Conservation (phyloP, 176 grass and related monocot genomes). For the Ananas comosus region DNA sequence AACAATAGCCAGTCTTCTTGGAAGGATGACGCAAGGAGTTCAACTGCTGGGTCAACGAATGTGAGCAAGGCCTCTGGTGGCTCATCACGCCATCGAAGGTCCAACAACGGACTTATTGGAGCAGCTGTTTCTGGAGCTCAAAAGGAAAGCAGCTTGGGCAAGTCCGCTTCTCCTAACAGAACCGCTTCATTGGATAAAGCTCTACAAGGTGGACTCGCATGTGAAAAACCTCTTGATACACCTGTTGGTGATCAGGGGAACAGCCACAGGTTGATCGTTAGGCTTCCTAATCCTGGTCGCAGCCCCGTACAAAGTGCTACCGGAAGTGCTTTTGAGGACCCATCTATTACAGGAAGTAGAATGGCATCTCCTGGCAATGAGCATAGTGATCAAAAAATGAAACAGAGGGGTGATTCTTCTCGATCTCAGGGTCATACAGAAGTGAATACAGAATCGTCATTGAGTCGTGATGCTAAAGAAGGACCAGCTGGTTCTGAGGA, state of each 20-base stretch:
- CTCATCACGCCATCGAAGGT: slow-evolving; percentile 53
- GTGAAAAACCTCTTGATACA: slow-evolving; percentile 46
- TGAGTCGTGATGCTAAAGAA: slow-evolving; percentile 45
- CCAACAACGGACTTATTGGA: slow-evolving; percentile 30
- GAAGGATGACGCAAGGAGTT: slow-evolving; percentile 69
- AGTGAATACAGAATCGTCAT: slow-evolving; percentile 18
- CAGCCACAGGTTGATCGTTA: slow-evolving; percentile 56
- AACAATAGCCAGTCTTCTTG: slow-evolving; percentile 82
- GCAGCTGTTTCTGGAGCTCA: slow-evolving; percentile 29
- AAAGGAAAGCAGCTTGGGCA: slow-evolving; percentile 43
- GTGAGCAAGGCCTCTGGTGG: slow-evolving; percentile 51
- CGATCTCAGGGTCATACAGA: slow-evolving; percentile 8
- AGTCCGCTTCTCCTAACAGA: slow-evolving; percentile 37
- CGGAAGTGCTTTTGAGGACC: slow-evolving; percentile 52
- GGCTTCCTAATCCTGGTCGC: slow-evolving; percentile 53
- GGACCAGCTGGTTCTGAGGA: slow-evolving; percentile 35
- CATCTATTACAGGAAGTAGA: slow-evolving; percentile 35
- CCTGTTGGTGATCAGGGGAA: slow-evolving; percentile 35
- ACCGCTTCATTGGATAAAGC: slow-evolving; percentile 38
- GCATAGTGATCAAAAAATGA: slow-evolving; percentile 40
- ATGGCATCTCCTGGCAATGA: slow-evolving; percentile 49
- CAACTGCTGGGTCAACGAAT: slow-evolving; percentile 62
- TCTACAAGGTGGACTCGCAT: slow-evolving; percentile 43
- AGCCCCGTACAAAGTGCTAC: slow-evolving; percentile 53
- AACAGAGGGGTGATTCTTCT: slow-evolving; percentile 37